These are phyloP conservation scores for Coemansia sp. DNA, from an alignment of 192 early-diverging fungal species.

Conservation along the genomic window DNA sequence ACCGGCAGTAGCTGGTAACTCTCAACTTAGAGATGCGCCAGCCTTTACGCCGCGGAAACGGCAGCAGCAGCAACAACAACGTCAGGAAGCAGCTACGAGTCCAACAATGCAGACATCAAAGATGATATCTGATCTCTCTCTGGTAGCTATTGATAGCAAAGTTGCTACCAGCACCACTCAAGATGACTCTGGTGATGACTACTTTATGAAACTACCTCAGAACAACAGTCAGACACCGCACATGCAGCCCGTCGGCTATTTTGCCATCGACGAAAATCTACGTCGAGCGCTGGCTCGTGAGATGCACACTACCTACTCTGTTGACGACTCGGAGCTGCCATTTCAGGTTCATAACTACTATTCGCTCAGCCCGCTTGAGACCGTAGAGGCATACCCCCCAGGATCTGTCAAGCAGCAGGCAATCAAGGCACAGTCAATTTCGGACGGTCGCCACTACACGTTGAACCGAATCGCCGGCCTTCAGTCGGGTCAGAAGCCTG, in stretches of 20 bases:
- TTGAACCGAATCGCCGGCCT: conserved; percentile 81
- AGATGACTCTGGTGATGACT: conserved; percentile 17
- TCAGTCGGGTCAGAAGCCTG: conserved; percentile 72
- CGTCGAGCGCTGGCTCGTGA: conserved; percentile 75
- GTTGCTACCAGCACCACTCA: not conserved
- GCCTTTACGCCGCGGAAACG: conserved; percentile 28
- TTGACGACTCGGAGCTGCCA: conserved; percentile 65
- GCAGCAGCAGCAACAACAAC: conserved; percentile 15
- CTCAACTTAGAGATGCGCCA: conserved; percentile 25
- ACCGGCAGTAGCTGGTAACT: not conserved
- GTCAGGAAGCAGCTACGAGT: conserved; percentile 2
- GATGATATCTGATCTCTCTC: conserved; percentile 3
- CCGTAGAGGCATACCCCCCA: conserved; percentile 56
- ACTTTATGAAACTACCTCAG: conserved; percentile 18
- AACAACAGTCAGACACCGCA: conserved; percentile 64
- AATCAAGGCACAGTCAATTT: conserved; percentile 83
- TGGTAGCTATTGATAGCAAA: conserved; percentile 1
- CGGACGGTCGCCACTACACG: conserved; percentile 84
- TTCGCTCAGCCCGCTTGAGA: conserved; percentile 70
- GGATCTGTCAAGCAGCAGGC: conserved; percentile 67
- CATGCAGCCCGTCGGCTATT: conserved; percentile 76
- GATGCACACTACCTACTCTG: conserved; percentile 26
- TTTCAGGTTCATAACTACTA: conserved; percentile 89
- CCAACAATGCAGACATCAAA: not conserved
- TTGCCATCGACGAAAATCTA: conserved; percentile 82